A percentile compares a stretch with the other conserved stretches of the same genome.
Evolutionary conservation across 108 stramenopile species (phyloP).

Genomic region (Cyclostephanos tholiformis): DNA sequence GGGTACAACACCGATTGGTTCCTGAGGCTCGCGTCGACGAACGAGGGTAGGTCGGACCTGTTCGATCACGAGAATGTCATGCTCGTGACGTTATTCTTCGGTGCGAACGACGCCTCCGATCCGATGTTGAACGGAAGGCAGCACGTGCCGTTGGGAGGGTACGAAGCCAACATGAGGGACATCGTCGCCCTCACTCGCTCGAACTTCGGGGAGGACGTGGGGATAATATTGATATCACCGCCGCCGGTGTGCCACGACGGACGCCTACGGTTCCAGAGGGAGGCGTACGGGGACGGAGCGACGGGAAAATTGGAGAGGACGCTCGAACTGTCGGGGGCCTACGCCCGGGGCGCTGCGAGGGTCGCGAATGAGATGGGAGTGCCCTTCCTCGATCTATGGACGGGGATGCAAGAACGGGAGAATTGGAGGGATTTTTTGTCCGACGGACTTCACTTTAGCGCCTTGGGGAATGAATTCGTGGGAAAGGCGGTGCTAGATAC

Average conservation of each 20-base stretch:
- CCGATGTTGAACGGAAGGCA: constrained; percentile 51
- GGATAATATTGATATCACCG: constrained; percentile 72
- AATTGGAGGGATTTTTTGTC: constrained; percentile 48
- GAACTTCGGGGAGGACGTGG: constrained; percentile 27
- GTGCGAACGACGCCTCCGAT: constrained; percentile 74
- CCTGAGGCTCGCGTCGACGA: constrained; percentile 20
- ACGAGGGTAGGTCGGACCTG: constrained; percentile 34
- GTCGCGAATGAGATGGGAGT: constrained; percentile 47
- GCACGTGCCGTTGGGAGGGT: constrained; percentile 64
- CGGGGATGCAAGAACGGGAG: constrained; percentile 43
- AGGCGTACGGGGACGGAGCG: constrained; percentile 28
- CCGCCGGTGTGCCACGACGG: constrained; percentile 67
- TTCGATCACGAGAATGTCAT: constrained; percentile 26
- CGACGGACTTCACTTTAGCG: constrained; percentile 75
- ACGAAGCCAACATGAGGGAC: constrained; percentile 49
- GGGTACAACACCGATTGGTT: constrained; percentile 73
- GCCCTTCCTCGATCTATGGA: constrained; percentile 60
- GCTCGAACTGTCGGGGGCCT: constrained; percentile 51
- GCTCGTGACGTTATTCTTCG: constrained; percentile 68
- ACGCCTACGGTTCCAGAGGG: constrained; percentile 42
- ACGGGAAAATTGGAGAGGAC: constrained; percentile 49
- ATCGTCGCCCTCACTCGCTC: constrained; percentile 48
- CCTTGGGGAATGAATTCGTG: constrained; percentile 59
- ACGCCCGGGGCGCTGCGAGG: constrained; percentile 50
- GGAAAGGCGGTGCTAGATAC: constrained; percentile 54